A percentile compares a stretch with the other conserved stretches of the same genome.
Conservation (phyloP, 805 yeast genomes). For the Saturnispora ahearnii region DNA sequence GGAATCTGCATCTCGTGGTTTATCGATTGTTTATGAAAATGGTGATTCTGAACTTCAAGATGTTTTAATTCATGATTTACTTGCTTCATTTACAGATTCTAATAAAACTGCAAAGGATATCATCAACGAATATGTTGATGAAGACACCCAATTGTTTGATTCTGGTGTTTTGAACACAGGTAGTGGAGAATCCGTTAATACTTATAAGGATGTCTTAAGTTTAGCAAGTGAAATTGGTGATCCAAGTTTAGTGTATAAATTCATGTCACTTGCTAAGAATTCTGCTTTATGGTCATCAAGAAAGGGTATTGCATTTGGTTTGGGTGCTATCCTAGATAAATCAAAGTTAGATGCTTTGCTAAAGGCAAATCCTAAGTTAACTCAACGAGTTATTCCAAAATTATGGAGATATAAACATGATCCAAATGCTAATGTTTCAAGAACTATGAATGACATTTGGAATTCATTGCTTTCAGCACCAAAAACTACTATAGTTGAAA, state of each 20-base stretch:
- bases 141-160: slow-evolving; percentile 78
- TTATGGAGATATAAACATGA: slow-evolving; percentile 79
- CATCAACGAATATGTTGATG: slow-evolving; percentile 59
- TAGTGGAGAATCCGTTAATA: slow-evolving; percentile 80
- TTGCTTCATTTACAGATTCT: slow-evolving; percentile 71
- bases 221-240: slow-evolving; percentile 94
- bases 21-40: slow-evolving; percentile 69
- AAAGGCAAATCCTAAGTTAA: slow-evolving; percentile 41
- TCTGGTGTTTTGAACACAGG: slow-evolving; percentile 72
- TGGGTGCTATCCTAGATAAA: slow-evolving; percentile 76
- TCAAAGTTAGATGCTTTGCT: slow-evolving; percentile 60
- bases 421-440: slow-evolving; percentile 65
- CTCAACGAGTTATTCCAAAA: slow-evolving; percentile 65
- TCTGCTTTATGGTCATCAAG: slow-evolving; percentile 89
- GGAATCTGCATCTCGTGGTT: slow-evolving; percentile 85
- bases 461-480: slow-evolving; percentile 51
- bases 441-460: slow-evolving; percentile 89
- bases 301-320: slow-evolving; percentile 89
- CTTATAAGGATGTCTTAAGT: slow-evolving; percentile 81
- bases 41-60: slow-evolving; percentile 65
- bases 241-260: slow-evolving; percentile 86
- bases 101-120: slow-evolving; percentile 34
- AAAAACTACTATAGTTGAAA: slow-evolving; percentile 40
- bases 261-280: slow-evolving; percentile 83
- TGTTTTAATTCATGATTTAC: slow-evolving; percentile 58